A percentile compares a stretch with the other conserved stretches of the same genome.
phyloP scores from a whole-genome alignment of 1,139 yeast genomes.

The Hansenula lynferdii region DNA sequence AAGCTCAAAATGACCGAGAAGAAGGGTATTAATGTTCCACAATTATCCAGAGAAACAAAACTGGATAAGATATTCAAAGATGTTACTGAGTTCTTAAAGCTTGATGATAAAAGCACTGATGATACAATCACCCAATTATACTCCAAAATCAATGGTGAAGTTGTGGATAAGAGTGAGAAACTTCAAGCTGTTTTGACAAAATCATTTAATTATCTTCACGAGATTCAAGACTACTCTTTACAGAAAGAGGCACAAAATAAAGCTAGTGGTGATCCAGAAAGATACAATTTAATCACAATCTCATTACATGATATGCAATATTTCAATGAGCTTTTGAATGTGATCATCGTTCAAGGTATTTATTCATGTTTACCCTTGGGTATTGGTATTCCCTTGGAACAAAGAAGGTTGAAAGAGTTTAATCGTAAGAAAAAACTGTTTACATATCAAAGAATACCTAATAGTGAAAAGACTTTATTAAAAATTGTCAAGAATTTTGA shows the following conservation, averaged over 20 bases:
- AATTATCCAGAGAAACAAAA: constrained; percentile 28
- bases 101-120: constrained; percentile 17
- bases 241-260: constrained; percentile 1
- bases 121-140: constrained; percentile 18
- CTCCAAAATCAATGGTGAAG: constrained; percentile 11
- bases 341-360: constrained; percentile 66
- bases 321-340: constrained; percentile 57
- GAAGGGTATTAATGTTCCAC: constrained; percentile 25
- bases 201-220: constrained; percentile 8
- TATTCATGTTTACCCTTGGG: constrained; percentile 55
- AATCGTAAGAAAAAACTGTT: constrained; percentile 21
- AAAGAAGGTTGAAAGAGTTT: constrained; percentile 50
- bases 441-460: constrained; percentile 5
- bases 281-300: constrained; percentile 52
- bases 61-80: constrained; percentile 30
- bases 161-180: neutral
- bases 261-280: constrained; percentile 12
- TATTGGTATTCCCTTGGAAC: constrained; percentile 62
- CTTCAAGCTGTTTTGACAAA: constrained; percentile 3
- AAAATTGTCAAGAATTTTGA: constrained; percentile 8
- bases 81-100: constrained; percentile 22
- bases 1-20: neutral
- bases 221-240: constrained; percentile 12
- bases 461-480: constrained; percentile 10
- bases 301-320: constrained; percentile 82